Conservation (phyloP, 306 rosid species). For the Mucuna pruriens region DNA sequence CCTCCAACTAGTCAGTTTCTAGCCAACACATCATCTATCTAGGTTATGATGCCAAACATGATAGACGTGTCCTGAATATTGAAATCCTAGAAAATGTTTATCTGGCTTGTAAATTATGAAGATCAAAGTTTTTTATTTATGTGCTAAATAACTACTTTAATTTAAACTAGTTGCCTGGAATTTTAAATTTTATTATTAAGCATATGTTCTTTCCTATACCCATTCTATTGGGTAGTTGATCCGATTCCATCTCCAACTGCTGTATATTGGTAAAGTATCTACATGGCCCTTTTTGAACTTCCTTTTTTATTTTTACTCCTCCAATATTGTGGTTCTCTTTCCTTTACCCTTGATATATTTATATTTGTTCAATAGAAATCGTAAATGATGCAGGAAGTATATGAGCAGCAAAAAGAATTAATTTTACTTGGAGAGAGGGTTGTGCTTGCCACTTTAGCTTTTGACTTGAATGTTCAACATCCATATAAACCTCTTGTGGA, state of each 20-base stretch:
- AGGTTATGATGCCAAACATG: conserved; percentile 26
- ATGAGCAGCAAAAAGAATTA: conserved; percentile 93
- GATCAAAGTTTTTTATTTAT: conserved; percentile 13
- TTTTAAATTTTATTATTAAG: conserved; percentile 29
- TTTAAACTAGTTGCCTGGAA: conserved; percentile 19
- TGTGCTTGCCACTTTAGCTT: conserved; percentile 91
- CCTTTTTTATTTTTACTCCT: background rate
- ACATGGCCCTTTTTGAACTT: background rate
- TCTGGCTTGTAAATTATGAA: conserved; percentile 27
- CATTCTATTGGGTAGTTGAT: conserved; percentile 37
- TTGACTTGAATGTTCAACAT: conserved; percentile 89
- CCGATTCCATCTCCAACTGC: conserved; percentile 22
- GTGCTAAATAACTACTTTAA: background rate
- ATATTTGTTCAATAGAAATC: conserved; percentile 19
- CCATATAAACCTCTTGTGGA: conserved; percentile 99
- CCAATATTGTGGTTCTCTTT: conserved; percentile 21
- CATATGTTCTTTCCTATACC: conserved; percentile 23
- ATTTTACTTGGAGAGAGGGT: conserved; percentile 87
- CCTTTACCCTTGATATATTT: conserved; percentile 4
- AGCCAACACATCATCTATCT: conserved; percentile 28
- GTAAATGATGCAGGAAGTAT: conserved; percentile 79
- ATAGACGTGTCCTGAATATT: conserved; percentile 31
- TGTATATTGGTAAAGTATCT: conserved; percentile 38
- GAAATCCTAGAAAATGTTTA: conserved; percentile 30
- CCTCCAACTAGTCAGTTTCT: conserved; percentile 14